Evolutionary conservation across 345 rosid species (phyloP), one percentile per base, ranked within the genome.

Genomic region (Raphanus raphanistrum): DNA sequence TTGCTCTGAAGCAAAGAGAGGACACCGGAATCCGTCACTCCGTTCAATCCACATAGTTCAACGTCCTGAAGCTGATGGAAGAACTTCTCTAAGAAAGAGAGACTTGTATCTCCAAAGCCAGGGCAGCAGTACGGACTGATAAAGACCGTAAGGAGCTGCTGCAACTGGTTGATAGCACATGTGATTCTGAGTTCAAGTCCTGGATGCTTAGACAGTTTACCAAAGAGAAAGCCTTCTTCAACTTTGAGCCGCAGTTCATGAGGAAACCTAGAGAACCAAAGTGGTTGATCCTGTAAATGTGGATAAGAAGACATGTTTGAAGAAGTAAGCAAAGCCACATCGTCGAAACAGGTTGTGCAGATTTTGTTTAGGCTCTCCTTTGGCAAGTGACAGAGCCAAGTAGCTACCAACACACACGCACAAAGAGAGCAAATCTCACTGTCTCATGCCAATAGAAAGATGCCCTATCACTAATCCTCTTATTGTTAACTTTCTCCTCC

Each of bases 211-310:
- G 78, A 87, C 98, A 94, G 82, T 82, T 92, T 38, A 79, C 82
- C 68, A 92, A 38, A 77, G 97, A 74, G 48, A 88, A 38, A 76
- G 94, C 80, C n/a, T n/a, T n/a, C 86, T 86, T 92, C 83, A 92
- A 74, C 66, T 84, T 87, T 33, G 78, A 80, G 28, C 88, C 85
- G 79, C 87, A 86, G 83, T 80, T 90, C 33, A 86, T 48, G 13
- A 95, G 91, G 60, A 88, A 82, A 70, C 90, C 90, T 21, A 95
- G 85, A 63, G 86, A 68, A 65, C 98, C 99, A 78, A 82, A 80
- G 55, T 90, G 98, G 89, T 91, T 85, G 79, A 95, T 87, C 89
- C 88, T 87, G 87, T 95, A n/a, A n/a, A n/a, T n/a, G n/a, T n/a
- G n/a, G n/a, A n/a, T n/a, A n/a, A n/a, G n/a, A n/a, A n/a, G n/a